These are phyloP conservation scores for Alternaria sp. DNA, from an alignment of 2,329 filamentous ascomycete species.

Conservation along the genomic window DNA sequence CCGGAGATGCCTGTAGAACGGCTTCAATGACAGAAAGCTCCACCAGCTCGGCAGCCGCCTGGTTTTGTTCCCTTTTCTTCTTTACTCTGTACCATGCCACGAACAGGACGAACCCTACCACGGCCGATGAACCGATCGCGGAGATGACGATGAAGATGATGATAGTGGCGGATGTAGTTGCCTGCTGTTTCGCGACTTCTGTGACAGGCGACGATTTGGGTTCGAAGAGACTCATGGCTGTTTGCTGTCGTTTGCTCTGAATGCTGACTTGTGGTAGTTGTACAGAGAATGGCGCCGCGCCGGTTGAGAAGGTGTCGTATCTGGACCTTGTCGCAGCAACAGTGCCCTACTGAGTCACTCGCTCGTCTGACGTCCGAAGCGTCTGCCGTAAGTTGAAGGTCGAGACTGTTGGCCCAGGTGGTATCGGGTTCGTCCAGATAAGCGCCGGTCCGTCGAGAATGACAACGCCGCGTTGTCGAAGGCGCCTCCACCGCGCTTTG, in stretches of 20 bases:
- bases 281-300: not conserved
- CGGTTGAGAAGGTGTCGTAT: not conserved
- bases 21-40: not conserved
- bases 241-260: not conserved
- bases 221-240: not conserved
- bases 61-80: not conserved
- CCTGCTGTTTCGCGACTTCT: not conserved
- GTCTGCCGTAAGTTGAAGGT: conserved; percentile 10
- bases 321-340: not conserved
- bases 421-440: conserved; percentile 18
- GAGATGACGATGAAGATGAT: not conserved
- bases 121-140: not conserved
- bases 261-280: not conserved
- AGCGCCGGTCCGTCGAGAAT: conserved; percentile 15
- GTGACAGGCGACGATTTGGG: not conserved
- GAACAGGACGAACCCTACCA: not conserved
- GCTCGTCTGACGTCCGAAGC: not conserved
- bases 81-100: conserved; percentile 1
- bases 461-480: conserved; percentile 17
- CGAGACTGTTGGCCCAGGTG: conserved; percentile 7
- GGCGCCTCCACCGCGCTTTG: conserved; percentile 17
- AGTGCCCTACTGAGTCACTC: not conserved
- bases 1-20: not conserved
- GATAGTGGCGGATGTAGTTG: not conserved
- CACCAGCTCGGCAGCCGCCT: not conserved